Conservation (phyloP, 1,139 yeast genomes). For the Scheffersomyces quercinus region DNA sequence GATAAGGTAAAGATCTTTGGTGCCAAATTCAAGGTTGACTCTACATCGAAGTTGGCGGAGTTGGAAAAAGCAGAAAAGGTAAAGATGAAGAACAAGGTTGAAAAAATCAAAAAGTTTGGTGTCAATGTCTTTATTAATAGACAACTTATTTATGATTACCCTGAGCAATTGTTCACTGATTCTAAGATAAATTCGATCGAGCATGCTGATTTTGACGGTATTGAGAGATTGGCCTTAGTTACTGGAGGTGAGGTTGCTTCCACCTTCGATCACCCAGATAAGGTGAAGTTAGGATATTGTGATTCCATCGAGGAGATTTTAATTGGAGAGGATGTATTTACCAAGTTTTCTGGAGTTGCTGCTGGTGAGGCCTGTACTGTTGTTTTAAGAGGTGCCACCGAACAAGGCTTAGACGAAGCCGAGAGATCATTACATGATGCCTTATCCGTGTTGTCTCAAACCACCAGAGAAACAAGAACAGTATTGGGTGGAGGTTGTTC, state of each 20-base stretch:
- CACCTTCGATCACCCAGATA: conserved; percentile 90
- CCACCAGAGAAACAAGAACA: conserved; percentile 91
- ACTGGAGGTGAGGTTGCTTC: conserved; percentile 99
- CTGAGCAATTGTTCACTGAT: conserved; percentile 92
- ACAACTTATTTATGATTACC: conserved; percentile 96
- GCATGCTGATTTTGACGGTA: conserved; percentile 98
- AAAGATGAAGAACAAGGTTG: conserved; percentile 89
- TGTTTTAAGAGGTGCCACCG: conserved; percentile 95
- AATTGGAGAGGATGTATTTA: conserved; percentile 85
- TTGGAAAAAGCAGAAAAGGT: conserved; percentile 93
- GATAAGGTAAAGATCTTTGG: conserved; percentile 97
- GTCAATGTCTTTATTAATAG: conserved; percentile 92
- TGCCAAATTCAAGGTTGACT: conserved; percentile 95
- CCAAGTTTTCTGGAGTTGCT: conserved; percentile 91
- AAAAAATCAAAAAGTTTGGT: conserved; percentile 78
- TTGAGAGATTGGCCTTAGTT: conserved; percentile 92
- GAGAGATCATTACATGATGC: conserved; percentile 98
- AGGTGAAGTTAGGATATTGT: conserved; percentile 84
- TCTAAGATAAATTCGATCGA: conserved; percentile 87
- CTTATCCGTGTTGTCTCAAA: conserved; percentile 89
- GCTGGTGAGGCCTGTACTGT: conserved; percentile 97
- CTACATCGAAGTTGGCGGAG: conserved; percentile 92
- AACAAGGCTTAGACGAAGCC: conserved; percentile 93
- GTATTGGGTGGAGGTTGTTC: conserved; percentile 98
- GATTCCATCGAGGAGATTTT: conserved; percentile 86